These are phyloP conservation scores for Adansonia digitata DNA, from an alignment of 345 rosid genomes.

Conservation along the genomic window DNA sequence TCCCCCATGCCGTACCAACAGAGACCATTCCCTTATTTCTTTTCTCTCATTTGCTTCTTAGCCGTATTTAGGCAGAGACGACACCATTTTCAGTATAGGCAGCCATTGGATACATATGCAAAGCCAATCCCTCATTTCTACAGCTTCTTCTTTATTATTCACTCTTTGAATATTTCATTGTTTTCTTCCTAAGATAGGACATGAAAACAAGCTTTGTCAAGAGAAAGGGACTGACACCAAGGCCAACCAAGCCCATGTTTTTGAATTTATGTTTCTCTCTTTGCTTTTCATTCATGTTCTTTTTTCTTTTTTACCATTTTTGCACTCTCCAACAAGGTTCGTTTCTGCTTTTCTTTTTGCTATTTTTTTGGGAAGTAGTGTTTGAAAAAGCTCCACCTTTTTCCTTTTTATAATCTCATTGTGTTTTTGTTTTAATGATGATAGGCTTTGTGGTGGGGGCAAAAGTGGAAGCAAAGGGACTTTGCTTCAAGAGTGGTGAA, in stretches of 20 bases:
- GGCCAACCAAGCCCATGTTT: neutral
- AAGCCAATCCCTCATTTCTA: too few species aligned
- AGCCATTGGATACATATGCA: too few species aligned
- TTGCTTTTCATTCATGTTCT: too few species aligned
- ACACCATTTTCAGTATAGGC: too few species aligned
- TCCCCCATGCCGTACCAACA: neutral
- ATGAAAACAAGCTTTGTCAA: neutral
- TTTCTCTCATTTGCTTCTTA: too few species aligned
- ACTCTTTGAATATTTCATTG: too few species aligned
- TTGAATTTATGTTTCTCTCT: neutral
- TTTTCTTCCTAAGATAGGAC: too few species aligned
- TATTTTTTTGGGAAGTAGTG: neutral
- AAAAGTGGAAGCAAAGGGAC: neutral
- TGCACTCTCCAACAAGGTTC: neutral
- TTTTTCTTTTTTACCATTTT: constrained; percentile 2
- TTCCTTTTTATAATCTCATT: neutral
- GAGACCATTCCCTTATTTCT: neutral
- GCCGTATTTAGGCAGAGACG: too few species aligned
- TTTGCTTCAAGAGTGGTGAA: constrained; percentile 10
- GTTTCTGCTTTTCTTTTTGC: neutral
- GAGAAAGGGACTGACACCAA: neutral
- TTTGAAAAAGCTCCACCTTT: neutral
- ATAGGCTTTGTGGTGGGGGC: constrained; percentile 14
- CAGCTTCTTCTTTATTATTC: neutral
- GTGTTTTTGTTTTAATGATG: neutral